These are phyloP conservation scores for Edaphochlamys debaryana DNA, from an alignment of 139 green algal genomes.

Conservation along the genomic window DNA sequence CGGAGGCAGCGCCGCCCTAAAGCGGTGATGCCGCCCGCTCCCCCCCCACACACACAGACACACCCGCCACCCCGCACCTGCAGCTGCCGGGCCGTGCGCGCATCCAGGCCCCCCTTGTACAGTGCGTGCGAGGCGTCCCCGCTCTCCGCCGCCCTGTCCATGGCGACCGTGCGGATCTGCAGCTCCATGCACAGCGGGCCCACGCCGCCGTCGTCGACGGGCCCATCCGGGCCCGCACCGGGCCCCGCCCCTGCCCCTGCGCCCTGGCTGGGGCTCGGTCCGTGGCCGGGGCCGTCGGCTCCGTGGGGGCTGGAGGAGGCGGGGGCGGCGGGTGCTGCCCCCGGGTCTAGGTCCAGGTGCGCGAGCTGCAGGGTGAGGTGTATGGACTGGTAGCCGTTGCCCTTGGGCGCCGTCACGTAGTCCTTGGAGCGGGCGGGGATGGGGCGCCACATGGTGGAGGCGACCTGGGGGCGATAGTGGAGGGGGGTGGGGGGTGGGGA, in stretches of 20 bases:
- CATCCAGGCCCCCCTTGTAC: conserved; percentile 91
- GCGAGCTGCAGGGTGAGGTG: conserved; percentile 79
- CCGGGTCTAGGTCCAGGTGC: background rate
- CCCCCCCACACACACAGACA: too few relatives aligned
- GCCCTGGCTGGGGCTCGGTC: too few relatives aligned
- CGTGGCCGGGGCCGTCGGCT: background rate
- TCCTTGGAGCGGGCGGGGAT: conserved; percentile 85
- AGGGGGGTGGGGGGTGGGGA: background rate
- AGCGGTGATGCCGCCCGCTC: too few relatives aligned
- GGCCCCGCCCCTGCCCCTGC: background rate
- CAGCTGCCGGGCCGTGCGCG: conserved; percentile 61
- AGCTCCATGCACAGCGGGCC: conserved; percentile 70
- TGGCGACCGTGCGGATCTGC: conserved; percentile 80
- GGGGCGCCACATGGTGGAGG: conserved; percentile 71
- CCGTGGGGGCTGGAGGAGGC: background rate
- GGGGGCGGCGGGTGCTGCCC: background rate
- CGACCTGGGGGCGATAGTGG: conserved; percentile 43
- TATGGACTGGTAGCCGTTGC: conserved; percentile 92
- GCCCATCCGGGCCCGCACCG: background rate
- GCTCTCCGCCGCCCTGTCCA: conserved; percentile 84
- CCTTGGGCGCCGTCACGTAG: conserved; percentile 89
- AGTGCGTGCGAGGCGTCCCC: conserved; percentile 84
- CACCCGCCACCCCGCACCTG: conserved; percentile 29
- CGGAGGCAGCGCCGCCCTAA: too few relatives aligned
- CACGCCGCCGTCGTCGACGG: background rate